Percentiles rank a stretch among this genome's conserved stretches.
Evolutionary conservation across 2,329 filamentous ascomycete genomes (phyloP).

Genomic region (Claviceps paspali): DNA sequence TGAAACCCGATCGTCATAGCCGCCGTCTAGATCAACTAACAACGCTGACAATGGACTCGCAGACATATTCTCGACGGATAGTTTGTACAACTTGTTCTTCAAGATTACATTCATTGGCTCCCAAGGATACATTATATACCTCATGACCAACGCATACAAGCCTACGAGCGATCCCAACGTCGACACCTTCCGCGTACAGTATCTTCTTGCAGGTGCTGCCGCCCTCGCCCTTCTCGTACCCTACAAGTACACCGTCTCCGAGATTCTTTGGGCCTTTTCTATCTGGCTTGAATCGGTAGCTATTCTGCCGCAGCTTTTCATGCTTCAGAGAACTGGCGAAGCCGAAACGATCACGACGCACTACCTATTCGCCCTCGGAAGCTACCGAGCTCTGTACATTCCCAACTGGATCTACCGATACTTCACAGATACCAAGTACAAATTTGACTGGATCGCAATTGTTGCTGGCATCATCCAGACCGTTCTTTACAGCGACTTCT

Average conservation of each 20-base stretch:
- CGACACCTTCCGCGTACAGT: constrained; percentile 95
- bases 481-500: constrained; percentile 94
- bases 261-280: constrained; percentile 94
- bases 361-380: constrained; percentile 85
- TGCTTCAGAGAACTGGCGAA: constrained; percentile 93
- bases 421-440: constrained; percentile 55
- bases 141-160: constrained; percentile 96
- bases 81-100: constrained; percentile 85
- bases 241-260: constrained; percentile 64
- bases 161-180: constrained; percentile 93
- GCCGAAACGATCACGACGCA: constrained; percentile 99
- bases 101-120: constrained; percentile 89
- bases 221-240: constrained; percentile 71
- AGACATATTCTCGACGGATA: constrained; percentile 78
- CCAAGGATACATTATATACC: constrained; percentile 87
- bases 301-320: constrained; percentile 93
- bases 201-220: constrained; percentile 69
- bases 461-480: constrained; percentile 87
- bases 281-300: constrained; percentile 97
- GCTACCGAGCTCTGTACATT: constrained; percentile 89
- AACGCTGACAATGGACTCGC: constrained; percentile 5
- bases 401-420: constrained; percentile 97
- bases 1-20: neutral
- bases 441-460: constrained; percentile 71
- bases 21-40: neutral